These are phyloP conservation scores for Diutina sp. DNA, from an alignment of 1,139 yeast genomes.

Conservation along the genomic window DNA sequence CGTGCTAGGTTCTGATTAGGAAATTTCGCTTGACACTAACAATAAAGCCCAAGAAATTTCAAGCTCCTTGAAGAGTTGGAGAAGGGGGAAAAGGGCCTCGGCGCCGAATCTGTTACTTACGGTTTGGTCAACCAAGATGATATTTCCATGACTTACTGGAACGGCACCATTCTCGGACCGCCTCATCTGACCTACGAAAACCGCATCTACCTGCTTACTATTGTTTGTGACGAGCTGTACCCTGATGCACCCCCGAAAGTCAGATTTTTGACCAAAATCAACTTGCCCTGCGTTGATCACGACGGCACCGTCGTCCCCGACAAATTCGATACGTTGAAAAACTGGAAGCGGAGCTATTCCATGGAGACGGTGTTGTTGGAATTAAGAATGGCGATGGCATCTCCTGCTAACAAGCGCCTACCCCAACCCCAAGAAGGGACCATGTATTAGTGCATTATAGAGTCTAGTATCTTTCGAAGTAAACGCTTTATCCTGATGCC, in stretches of 20 bases:
- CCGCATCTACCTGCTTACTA: constrained; percentile 73
- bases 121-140: constrained; percentile 85
- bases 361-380: constrained; percentile 89
- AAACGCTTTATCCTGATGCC: not conserved
- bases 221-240: constrained; percentile 73
- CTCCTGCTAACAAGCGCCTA: constrained; percentile 68
- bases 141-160: constrained; percentile 87
- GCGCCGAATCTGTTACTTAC: constrained; percentile 93
- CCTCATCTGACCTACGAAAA: constrained; percentile 93
- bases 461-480: not conserved
- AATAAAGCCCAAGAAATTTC: constrained; percentile 74
- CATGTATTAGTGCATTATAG: constrained; percentile 26
- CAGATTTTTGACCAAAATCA: constrained; percentile 67
- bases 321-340: constrained; percentile 56
- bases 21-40: constrained; percentile 6
- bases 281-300: constrained; percentile 76
- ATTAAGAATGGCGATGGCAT: constrained; percentile 75
- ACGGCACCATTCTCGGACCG: constrained; percentile 93
- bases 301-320: constrained; percentile 54
- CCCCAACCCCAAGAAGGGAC: constrained; percentile 88
- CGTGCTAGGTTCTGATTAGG: too few species aligned
- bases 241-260: constrained; percentile 87
- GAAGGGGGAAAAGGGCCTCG: constrained; percentile 95
- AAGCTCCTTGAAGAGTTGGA: constrained; percentile 90
- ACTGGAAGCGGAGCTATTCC: constrained; percentile 81